Evolutionary conservation across 148 eudicot genomes (phyloP).

Genomic region (Rhododendron henanense): DNA sequence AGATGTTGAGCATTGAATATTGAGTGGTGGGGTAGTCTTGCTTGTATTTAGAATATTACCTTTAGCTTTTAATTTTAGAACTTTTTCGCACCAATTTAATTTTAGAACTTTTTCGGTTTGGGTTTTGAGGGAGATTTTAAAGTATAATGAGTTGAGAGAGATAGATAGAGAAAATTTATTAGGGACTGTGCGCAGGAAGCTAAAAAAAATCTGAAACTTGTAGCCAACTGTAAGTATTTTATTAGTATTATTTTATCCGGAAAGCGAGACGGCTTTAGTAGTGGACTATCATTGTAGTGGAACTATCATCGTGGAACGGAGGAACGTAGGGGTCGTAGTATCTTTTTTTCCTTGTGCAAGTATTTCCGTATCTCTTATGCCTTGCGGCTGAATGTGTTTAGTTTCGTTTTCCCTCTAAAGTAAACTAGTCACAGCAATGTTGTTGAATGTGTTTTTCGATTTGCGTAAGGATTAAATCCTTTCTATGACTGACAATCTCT

Average conservation of each 20-base stretch:
- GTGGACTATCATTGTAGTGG: not conserved
- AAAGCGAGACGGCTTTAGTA: not conserved
- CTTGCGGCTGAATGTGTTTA: not conserved
- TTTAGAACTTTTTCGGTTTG: too few relatives aligned
- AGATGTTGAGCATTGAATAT: too few relatives aligned
- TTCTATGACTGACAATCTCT: not conserved
- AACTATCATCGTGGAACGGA: not conserved
- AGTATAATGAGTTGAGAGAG: too few relatives aligned
- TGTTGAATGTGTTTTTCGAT: not conserved
- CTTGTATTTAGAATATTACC: too few relatives aligned
- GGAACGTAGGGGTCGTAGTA: not conserved
- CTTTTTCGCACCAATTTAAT: too few relatives aligned
- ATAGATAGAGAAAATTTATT: too few relatives aligned
- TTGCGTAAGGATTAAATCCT: not conserved
- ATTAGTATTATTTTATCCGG: too few relatives aligned
- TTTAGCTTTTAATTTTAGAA: too few relatives aligned
- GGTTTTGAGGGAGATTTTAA: too few relatives aligned
- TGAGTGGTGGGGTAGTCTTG: too few relatives aligned
- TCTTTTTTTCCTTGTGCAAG: not conserved
- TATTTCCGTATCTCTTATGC: not conserved
- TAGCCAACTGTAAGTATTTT: not conserved
- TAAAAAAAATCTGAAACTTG: not conserved
- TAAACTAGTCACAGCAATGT: not conserved
- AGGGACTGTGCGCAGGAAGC: too few relatives aligned
- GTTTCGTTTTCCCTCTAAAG: not conserved